phyloP scores from a whole-genome alignment of 805 yeast genomes.

The Metschnikowia rubicola region DNA sequence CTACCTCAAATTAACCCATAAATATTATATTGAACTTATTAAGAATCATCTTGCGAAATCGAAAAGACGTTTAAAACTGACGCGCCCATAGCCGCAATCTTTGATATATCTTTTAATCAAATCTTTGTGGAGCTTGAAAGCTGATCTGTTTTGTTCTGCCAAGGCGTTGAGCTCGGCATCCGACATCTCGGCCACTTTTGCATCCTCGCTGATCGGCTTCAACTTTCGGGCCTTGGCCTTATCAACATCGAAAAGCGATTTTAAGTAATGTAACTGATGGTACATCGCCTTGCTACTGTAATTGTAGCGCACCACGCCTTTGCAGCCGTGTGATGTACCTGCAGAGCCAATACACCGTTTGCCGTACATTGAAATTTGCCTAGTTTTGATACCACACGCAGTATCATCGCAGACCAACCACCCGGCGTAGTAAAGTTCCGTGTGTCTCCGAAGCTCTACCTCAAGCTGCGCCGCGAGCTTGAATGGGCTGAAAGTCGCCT shows the following conservation, averaged over 20 bases:
- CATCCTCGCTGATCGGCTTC: slow-evolving; percentile 47
- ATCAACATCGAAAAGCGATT: slow-evolving; percentile 75
- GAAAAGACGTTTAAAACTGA: slow-evolving; percentile 80
- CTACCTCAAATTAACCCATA: not conserved
- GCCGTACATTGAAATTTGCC: slow-evolving; percentile 89
- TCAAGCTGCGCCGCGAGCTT: slow-evolving; percentile 73
- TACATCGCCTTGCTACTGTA: slow-evolving; percentile 79
- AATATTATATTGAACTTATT: too few species aligned
- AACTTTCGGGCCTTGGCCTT: slow-evolving; percentile 59
- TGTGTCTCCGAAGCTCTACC: slow-evolving; percentile 60
- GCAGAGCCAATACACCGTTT: slow-evolving; percentile 69
- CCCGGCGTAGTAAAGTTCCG: slow-evolving; percentile 79
- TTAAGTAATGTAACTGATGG: slow-evolving; percentile 79
- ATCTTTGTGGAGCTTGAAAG: slow-evolving; percentile 50
- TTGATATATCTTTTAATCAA: slow-evolving; percentile 70
- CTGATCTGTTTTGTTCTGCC: slow-evolving; percentile 72
- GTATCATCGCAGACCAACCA: slow-evolving; percentile 83
- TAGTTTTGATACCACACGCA: slow-evolving; percentile 73
- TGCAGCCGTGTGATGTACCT: slow-evolving; percentile 61
- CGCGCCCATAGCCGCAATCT: slow-evolving; percentile 86
- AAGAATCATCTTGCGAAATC: slow-evolving; percentile 42
- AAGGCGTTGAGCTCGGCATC: slow-evolving; percentile 63
- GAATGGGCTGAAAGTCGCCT: slow-evolving; percentile 46
- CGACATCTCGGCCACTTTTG: slow-evolving; percentile 19
- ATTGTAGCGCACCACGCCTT: slow-evolving; percentile 76